These are phyloP conservation scores for Pseudogymnoascus sp. DNA, from an alignment of 2,329 filamentous ascomycete genomes.

Conservation along the genomic window DNA sequence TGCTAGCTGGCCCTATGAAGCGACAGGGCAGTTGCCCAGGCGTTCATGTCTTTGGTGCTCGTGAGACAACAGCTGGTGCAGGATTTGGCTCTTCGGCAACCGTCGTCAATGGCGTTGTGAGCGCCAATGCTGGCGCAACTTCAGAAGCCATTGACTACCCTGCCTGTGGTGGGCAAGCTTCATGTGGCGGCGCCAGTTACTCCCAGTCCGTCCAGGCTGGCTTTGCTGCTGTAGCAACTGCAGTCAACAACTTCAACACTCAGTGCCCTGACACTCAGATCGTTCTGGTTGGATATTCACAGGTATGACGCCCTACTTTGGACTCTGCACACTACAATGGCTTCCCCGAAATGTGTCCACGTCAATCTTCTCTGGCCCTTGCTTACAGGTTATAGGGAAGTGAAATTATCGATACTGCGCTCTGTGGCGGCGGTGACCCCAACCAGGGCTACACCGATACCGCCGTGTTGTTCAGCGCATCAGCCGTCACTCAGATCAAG, in stretches of 20 bases:
- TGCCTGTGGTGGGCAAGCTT: slow-evolving; percentile 37
- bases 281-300: slow-evolving; percentile 55
- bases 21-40: slow-evolving; percentile 28
- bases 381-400: slow-evolving; percentile 38
- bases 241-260: slow-evolving; percentile 50
- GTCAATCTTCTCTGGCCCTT: not conserved
- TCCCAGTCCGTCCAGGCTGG: slow-evolving; percentile 43
- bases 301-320: slow-evolving; percentile 29
- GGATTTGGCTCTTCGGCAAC: slow-evolving; percentile 14
- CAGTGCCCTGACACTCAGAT: slow-evolving; percentile 50
- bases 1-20: not conserved
- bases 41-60: slow-evolving; percentile 40
- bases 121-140: slow-evolving; percentile 27
- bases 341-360: not conserved
- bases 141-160: slow-evolving; percentile 30
- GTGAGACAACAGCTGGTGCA: slow-evolving; percentile 34
- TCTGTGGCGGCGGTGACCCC: slow-evolving; percentile 51
- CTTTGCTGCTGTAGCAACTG: slow-evolving; percentile 48
- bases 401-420: slow-evolving; percentile 56
- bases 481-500: slow-evolving; percentile 39
- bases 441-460: slow-evolving; percentile 39
- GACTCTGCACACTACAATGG: slow-evolving; percentile 23
- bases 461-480: slow-evolving; percentile 36
- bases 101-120: slow-evolving; percentile 25
- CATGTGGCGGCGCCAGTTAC: slow-evolving; percentile 28